These are phyloP conservation scores for Ceratocystis variospora DNA, from an alignment of 2,329 filamentous ascomycete species.

Conservation along the genomic window DNA sequence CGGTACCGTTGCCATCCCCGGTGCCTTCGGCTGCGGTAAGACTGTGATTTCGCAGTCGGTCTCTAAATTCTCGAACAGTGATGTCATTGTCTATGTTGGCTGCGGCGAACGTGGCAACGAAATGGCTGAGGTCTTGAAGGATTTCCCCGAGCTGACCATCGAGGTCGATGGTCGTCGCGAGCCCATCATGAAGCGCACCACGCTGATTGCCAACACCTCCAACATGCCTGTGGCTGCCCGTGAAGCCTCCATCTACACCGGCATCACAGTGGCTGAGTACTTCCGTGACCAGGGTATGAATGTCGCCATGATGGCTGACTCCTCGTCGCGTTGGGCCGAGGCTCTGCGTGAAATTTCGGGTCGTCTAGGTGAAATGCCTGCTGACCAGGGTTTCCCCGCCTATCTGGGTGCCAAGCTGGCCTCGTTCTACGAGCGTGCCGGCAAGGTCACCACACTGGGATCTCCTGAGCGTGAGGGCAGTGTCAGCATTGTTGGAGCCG, in stretches of 20 bases:
- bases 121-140: slow-evolving; percentile 99
- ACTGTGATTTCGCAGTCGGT: slow-evolving; percentile 97
- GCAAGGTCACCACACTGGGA: slow-evolving; percentile 70
- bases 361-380: slow-evolving; percentile 98
- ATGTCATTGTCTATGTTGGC: slow-evolving; percentile 96
- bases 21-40: slow-evolving; percentile 97
- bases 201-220: slow-evolving; percentile 95
- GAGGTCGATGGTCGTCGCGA: slow-evolving; percentile 88
- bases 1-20: slow-evolving; percentile 93
- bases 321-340: slow-evolving; percentile 94
- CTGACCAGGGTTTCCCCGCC: slow-evolving; percentile 97
- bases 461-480: slow-evolving; percentile 80
- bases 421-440: slow-evolving; percentile 98
- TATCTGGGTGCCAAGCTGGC: slow-evolving; percentile 94
- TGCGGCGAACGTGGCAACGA: slow-evolving; percentile 90
- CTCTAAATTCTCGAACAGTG: slow-evolving; percentile 99
- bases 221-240: slow-evolving; percentile 99
- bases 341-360: slow-evolving; percentile 96
- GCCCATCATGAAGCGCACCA: slow-evolving; percentile 99
- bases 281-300: slow-evolving; percentile 95
- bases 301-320: slow-evolving; percentile 99
- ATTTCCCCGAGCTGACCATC: slow-evolving; percentile 96
- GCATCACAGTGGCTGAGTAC: slow-evolving; percentile 87
- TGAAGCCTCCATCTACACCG: slow-evolving; percentile 97
- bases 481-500: slow-evolving; percentile 94